Conservation (phyloP, 192 early-diverging fungal genomes). For the Spizellomyces punctatus region DNA sequence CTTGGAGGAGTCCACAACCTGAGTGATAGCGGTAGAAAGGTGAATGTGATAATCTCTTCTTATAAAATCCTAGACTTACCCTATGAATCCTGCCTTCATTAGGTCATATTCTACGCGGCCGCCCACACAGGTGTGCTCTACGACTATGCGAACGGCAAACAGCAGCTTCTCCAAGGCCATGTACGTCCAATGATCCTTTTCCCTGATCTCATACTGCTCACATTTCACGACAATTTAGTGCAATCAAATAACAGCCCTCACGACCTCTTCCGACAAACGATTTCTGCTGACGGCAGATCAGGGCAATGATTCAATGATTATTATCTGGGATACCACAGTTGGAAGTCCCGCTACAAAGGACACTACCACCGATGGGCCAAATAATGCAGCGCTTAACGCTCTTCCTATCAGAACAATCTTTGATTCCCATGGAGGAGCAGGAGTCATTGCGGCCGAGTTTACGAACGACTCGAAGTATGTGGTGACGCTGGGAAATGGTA, state of each 20-base stretch:
- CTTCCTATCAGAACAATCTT: constrained; percentile 62
- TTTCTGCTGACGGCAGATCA: constrained; percentile 59
- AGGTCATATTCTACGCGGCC: constrained; percentile 58
- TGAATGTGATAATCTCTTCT: constrained; percentile 2
- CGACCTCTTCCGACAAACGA: constrained; percentile 43
- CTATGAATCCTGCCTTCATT: neutral
- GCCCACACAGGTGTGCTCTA: constrained; percentile 57
- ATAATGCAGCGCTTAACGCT: constrained; percentile 24
- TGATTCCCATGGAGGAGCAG: constrained; percentile 53
- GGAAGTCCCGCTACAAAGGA: constrained; percentile 21
- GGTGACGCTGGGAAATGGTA: constrained; percentile 58
- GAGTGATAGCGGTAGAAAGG: constrained; percentile 34
- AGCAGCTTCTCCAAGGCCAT: constrained; percentile 60
- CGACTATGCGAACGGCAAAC: constrained; percentile 45
- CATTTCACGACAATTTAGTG: constrained; percentile 28
- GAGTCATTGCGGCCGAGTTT: constrained; percentile 50
- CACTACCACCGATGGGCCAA: neutral
- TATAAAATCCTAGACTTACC: neutral
- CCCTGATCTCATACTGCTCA: neutral
- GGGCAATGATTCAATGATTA: constrained; percentile 50
- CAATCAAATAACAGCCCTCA: constrained; percentile 48
- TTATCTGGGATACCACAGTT: constrained; percentile 57
- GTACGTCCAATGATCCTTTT: constrained; percentile 37
- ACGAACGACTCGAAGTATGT: constrained; percentile 51
- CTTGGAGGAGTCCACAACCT: constrained; percentile 41